Conservation (phyloP, 106 monocot genomes). For the Alisma plantagoaquatica region DNA sequence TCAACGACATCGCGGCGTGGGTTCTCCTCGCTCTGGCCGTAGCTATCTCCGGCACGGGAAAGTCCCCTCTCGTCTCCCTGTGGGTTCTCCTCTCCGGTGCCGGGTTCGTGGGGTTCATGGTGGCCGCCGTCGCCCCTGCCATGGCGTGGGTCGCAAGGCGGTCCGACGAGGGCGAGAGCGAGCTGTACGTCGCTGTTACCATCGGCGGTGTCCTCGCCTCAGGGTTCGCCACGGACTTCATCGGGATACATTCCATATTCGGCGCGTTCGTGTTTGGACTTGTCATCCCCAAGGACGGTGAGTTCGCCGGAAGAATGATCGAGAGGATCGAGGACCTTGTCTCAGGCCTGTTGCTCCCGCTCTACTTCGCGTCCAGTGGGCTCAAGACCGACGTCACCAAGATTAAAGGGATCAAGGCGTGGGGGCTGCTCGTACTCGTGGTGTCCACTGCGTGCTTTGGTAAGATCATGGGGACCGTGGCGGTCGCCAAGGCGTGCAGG, state of each 20-base stretch:
- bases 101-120: constrained; percentile 34
- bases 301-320: constrained; percentile 39
- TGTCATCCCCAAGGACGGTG: constrained; percentile 57
- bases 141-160: constrained; percentile 48
- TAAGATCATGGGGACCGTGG: constrained; percentile 41
- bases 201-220: constrained; percentile 49
- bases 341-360: constrained; percentile 54
- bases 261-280: constrained; percentile 85
- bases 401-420: constrained; percentile 32
- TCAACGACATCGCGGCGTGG: constrained; percentile 84
- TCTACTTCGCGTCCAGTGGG: constrained; percentile 85
- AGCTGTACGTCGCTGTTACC: constrained; percentile 37
- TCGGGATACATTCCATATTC: constrained; percentile 79
- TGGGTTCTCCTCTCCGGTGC: constrained; percentile 46
- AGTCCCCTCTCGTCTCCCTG: constrained; percentile 45
- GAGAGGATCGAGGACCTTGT: constrained; percentile 91
- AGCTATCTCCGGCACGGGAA: constrained; percentile 44
- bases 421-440: constrained; percentile 51
- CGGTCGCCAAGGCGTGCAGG: constrained; percentile 29
- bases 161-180: constrained; percentile 23
- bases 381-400: constrained; percentile 53
- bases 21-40: constrained; percentile 75
- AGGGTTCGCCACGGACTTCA: constrained; percentile 52
- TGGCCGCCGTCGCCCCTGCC: constrained; percentile 28
- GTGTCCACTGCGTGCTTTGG: constrained; percentile 41